Evolutionary conservation across 495 filamentous ascomycete species (phyloP).

Genomic region (Hypoxylon rickii): DNA sequence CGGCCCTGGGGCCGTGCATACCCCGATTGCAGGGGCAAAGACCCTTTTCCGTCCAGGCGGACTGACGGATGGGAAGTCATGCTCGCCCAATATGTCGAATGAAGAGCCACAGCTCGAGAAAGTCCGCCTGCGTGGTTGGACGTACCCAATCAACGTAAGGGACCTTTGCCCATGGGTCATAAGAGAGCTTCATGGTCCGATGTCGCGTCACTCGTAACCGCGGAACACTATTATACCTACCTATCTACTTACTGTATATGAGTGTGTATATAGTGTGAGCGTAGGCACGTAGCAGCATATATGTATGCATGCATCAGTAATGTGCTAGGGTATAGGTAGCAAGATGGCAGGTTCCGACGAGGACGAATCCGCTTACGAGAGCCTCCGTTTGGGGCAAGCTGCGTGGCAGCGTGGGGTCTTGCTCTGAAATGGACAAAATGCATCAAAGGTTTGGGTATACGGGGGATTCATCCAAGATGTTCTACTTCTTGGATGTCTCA

Average conservation of each 20-base stretch:
- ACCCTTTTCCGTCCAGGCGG: conserved; percentile 19
- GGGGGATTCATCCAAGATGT: conserved; percentile 25
- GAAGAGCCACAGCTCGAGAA: conserved; percentile 17
- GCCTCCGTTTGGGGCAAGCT: conserved; percentile 28
- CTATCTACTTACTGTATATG: background rate
- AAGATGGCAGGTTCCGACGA: conserved; percentile 21
- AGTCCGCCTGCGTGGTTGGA: conserved; percentile 15
- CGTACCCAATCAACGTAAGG: conserved; percentile 20
- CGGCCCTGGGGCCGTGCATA: conserved; percentile 33
- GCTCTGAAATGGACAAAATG: conserved; percentile 12
- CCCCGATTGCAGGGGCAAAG: conserved; percentile 32
- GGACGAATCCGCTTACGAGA: conserved; percentile 26
- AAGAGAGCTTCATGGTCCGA: conserved; percentile 26
- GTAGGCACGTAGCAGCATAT: too few species aligned
- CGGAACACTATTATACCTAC: conserved; percentile 22
- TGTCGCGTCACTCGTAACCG: conserved; percentile 30
- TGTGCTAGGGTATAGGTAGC: conserved; percentile 12
- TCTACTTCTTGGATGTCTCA: conserved; percentile 22
- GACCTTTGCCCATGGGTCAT: conserved; percentile 14
- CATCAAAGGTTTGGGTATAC: conserved; percentile 8
- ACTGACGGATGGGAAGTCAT: conserved; percentile 27
- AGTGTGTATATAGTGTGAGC: conserved; percentile 7
- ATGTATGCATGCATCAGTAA: background rate
- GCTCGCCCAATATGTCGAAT: conserved; percentile 22
- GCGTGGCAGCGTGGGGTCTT: conserved; percentile 34